These are phyloP conservation scores for Fusarium tuaranense DNA, from an alignment of 2,329 filamentous ascomycete species.

Conservation along the genomic window DNA sequence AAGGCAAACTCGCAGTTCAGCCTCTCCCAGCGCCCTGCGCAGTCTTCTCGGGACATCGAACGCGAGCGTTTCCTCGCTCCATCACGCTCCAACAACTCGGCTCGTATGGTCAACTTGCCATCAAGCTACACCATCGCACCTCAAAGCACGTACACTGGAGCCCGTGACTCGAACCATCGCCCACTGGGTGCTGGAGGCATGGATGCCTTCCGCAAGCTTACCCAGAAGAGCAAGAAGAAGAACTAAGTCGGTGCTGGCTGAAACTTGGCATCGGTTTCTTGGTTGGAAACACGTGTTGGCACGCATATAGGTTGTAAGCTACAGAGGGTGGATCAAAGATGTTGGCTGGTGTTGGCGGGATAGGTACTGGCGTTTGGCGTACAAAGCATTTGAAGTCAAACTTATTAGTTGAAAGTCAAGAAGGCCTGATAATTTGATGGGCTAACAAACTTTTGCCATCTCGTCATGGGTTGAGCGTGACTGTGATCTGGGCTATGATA, in stretches of 20 bases:
- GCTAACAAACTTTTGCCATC: constrained; percentile 1
- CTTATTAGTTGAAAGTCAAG: constrained; percentile 10
- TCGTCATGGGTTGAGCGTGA: background rate
- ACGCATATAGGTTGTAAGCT: constrained; percentile 30
- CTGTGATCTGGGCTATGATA: background rate
- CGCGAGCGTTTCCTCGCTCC: constrained; percentile 70
- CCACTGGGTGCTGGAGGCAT: constrained; percentile 73
- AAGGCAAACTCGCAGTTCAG: constrained; percentile 62
- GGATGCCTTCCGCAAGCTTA: constrained; percentile 75
- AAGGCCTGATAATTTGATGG: constrained; percentile 13
- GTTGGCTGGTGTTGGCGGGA: constrained; percentile 28
- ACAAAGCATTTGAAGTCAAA: constrained; percentile 27
- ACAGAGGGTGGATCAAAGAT: constrained; percentile 34
- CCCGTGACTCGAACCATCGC: constrained; percentile 63
- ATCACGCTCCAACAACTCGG: constrained; percentile 66
- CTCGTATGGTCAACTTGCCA: constrained; percentile 65
- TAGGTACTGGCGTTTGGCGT: constrained; percentile 41
- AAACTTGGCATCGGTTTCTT: background rate
- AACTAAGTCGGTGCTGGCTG: constrained; percentile 8
- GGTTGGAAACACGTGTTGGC: constrained; percentile 1
- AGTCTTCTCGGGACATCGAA: constrained; percentile 61
- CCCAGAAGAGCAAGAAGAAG: constrained; percentile 70
- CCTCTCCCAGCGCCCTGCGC: constrained; percentile 62
- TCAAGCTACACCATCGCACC: constrained; percentile 71
- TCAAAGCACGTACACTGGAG: constrained; percentile 70